Evolutionary conservation across 177 flowering plant genomes (phyloP), one percentile per base, ranked within the genome.

Genomic region (Tripterygium wilfordii): DNA sequence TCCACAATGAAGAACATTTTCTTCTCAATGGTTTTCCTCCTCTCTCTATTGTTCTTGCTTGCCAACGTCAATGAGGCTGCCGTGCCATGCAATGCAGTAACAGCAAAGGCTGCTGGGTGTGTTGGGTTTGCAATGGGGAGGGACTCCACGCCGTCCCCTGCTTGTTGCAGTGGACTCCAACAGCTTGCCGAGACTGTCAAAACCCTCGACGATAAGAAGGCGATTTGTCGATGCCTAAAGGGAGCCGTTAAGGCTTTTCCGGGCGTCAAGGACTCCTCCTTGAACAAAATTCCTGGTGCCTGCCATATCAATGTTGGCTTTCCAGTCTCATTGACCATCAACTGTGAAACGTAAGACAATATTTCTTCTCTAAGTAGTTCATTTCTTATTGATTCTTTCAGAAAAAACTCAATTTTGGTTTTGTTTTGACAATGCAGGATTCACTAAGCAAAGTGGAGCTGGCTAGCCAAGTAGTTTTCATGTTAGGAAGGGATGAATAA

Each of bases 281-380:
- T 75, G 58, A 58, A 63, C 61, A 55, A 68, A 58, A 60, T 71
- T 26, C 76, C 79, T 15, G 14, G 28, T 0, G 38, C 54, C 17
- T 75, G 76, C 74, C 36, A 57, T n/a, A 75, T 75, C 56, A 65
- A 71, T 36, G 67, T 75, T 50, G 69, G 71, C 0, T 75, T 63
- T 68, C 74, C 76, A 1, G 71, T 75, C 32, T 71, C 79, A 38
- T 3, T 40, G 12, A 51, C 16, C 53, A 57, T 56, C 51, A 49
- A 71, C 61, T 75, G 76, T 38, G 62, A 74, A 23, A 54, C 21
- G 79, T 74, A 48, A 67, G 70, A 40, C 0, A 0, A 14, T 26
- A 10, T n/a, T 20, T 2, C 8, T 16, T n/a, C n/a, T n/a, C n/a
- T n/a, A n/a, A n/a, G n/a, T n/a, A n/a, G n/a, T n/a, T n/a, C n/a